Evolutionary conservation across 2,329 filamentous ascomycete species (phyloP).

Genomic region (Colletotrichum lentis): DNA sequence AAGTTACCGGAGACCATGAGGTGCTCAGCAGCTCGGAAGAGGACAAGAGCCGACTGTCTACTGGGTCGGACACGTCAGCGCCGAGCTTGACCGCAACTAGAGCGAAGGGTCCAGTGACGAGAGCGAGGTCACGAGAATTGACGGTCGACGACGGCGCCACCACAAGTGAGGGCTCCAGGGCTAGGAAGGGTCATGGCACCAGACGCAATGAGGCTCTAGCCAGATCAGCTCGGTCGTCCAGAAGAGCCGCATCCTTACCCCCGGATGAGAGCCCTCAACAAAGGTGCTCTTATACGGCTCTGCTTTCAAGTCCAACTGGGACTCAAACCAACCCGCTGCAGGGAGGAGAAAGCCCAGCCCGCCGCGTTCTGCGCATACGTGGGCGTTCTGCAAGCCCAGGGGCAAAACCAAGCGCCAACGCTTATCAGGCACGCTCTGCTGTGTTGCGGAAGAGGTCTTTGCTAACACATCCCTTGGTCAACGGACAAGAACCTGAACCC

Average conservation of each 20-base stretch:
- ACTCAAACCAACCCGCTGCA: conserved; percentile 21
- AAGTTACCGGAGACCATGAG: not conserved
- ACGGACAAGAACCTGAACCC: conserved; percentile 1
- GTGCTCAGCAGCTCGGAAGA: not conserved
- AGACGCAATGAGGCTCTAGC: not conserved
- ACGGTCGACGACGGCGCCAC: not conserved
- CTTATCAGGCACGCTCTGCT: conserved; percentile 24
- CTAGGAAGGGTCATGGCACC: not conserved
- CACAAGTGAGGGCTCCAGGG: too few relatives aligned
- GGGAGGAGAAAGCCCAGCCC: conserved; percentile 36
- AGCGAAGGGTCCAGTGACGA: not conserved
- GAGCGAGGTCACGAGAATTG: conserved; percentile 6
- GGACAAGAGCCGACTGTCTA: not conserved
- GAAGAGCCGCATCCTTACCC: conserved; percentile 25
- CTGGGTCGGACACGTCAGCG: not conserved
- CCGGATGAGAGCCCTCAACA: conserved; percentile 11
- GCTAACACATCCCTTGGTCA: conserved; percentile 10
- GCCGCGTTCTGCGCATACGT: conserved; percentile 38
- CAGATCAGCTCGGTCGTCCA: not conserved
- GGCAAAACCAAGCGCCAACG: conserved; percentile 11
- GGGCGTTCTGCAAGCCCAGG: conserved; percentile 26
- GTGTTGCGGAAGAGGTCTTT: conserved; percentile 28
- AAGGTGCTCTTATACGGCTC: not conserved
- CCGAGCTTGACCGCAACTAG: not conserved
- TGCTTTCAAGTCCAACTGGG: conserved; percentile 25